Conservation (phyloP, 257 asterid species). For the Solanum chmielewskii region DNA sequence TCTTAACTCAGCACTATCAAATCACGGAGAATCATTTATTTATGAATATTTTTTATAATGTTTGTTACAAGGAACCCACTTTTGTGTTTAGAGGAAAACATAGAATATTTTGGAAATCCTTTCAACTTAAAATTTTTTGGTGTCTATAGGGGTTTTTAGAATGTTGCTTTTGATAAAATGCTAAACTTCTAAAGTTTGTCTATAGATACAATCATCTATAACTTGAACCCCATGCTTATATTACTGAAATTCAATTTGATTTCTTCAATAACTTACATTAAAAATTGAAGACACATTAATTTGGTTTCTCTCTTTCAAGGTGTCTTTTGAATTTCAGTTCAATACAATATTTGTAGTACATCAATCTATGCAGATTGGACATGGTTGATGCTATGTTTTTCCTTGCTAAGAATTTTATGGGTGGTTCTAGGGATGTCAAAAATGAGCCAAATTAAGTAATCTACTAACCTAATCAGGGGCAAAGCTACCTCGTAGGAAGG, state of each 20-base stretch:
- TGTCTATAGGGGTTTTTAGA: neutral
- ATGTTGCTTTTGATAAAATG: neutral
- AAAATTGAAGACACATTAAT: neutral
- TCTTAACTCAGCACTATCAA: too few species aligned
- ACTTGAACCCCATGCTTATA: too few species aligned
- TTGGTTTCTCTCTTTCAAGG: slow-evolving; percentile 25
- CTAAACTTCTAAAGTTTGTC: neutral
- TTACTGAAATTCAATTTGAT: too few species aligned
- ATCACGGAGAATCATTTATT: neutral
- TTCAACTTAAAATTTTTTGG: neutral
- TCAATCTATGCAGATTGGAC: slow-evolving; percentile 95
- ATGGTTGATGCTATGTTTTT: slow-evolving; percentile 75
- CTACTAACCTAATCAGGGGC: too few species aligned
- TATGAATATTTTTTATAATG: neutral
- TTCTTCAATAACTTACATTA: too few species aligned
- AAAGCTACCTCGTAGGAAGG: too few species aligned
- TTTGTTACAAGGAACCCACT: neutral
- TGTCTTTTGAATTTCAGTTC: slow-evolving; percentile 74
- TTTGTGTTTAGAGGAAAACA: neutral
- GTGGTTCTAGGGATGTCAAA: too few species aligned
- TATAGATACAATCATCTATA: neutral
- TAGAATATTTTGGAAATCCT: neutral
- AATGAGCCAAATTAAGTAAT: too few species aligned
- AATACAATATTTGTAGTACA: slow-evolving; percentile 85
- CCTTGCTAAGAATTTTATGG: slow-evolving; percentile 44